Evolutionary conservation across 2,329 filamentous ascomycete genomes (phyloP).

Genomic region (Aureobasidium vineae): DNA sequence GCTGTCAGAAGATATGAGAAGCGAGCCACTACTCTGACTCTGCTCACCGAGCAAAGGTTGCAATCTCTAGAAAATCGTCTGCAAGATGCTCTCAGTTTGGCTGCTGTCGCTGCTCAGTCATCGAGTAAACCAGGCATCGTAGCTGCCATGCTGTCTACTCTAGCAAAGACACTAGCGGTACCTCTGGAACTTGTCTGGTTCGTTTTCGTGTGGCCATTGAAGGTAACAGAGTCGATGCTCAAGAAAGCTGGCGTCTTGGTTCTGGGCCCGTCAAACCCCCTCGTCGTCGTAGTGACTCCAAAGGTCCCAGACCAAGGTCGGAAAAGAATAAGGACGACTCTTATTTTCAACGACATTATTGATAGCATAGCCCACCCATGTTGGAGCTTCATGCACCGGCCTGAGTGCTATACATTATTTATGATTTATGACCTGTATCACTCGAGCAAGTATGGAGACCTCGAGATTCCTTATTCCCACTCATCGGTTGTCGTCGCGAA

Average conservation of each 20-base stretch:
- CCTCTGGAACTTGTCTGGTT: constrained; percentile 14
- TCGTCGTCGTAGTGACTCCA: constrained; percentile 1
- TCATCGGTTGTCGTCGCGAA: not conserved
- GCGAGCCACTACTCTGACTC: constrained; percentile 70
- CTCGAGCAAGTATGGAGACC: not conserved
- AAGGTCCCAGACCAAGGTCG: not conserved
- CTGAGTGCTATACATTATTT: not conserved
- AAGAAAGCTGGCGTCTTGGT: constrained; percentile 21
- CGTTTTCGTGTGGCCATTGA: constrained; percentile 23
- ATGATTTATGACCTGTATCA: constrained; percentile 8
- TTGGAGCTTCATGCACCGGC: not conserved
- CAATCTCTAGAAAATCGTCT: constrained; percentile 68
- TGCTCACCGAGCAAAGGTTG: constrained; percentile 74
- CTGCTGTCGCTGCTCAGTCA: constrained; percentile 65
- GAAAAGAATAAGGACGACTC: constrained; percentile 22
- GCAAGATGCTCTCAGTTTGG: constrained; percentile 76
- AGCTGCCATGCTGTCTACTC: constrained; percentile 28
- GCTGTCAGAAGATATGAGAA: constrained; percentile 92
- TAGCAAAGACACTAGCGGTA: constrained; percentile 24
- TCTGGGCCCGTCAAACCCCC: constrained; percentile 12
- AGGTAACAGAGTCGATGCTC: constrained; percentile 14
- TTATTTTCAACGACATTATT: constrained; percentile 19
- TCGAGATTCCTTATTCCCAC: not conserved
- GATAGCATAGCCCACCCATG: not conserved
- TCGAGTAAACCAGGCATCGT: constrained; percentile 34